Conservation (phyloP, 495 filamentous ascomycete species). For the Podospora pseudocomata region DNA sequence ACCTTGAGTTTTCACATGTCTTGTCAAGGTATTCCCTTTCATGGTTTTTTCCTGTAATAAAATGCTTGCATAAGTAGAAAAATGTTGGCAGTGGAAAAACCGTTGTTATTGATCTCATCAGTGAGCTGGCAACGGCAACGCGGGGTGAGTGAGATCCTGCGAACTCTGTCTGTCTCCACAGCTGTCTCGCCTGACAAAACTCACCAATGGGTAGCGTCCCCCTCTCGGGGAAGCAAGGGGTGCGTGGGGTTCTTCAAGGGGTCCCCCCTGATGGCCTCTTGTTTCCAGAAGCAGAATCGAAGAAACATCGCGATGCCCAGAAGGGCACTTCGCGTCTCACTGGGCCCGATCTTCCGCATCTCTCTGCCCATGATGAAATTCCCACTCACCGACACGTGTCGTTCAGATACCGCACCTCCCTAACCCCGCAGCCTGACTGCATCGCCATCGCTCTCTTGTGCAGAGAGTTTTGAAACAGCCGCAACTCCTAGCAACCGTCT, state of each 20-base stretch:
- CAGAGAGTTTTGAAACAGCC: slow-evolving; percentile 14
- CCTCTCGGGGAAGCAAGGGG: not conserved
- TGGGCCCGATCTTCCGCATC: slow-evolving; percentile 4
- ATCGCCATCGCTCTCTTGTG: slow-evolving; percentile 9
- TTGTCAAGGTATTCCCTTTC: too few relatives aligned
- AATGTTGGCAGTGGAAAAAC: not conserved
- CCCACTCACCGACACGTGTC: slow-evolving; percentile 12
- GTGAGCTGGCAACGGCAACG: not conserved
- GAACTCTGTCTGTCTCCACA: not conserved
- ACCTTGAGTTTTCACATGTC: not conserved
- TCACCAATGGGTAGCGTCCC: not conserved
- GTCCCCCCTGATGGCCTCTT: not conserved
- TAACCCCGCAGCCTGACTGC: slow-evolving; percentile 15
- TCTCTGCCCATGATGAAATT: not conserved
- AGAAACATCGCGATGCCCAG: not conserved
- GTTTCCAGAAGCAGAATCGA: slow-evolving; percentile 8
- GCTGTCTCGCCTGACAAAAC: slow-evolving; percentile 4
- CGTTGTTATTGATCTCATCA: not conserved
- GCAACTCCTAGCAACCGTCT: not conserved
- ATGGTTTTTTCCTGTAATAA: not conserved
- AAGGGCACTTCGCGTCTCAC: not conserved
- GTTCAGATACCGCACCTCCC: not conserved
- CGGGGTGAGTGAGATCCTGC: not conserved
- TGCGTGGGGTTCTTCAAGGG: not conserved
- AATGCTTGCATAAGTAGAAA: not conserved